A percentile compares a stretch with the other conserved stretches of the same genome.
Conservation (phyloP, 306 rosid species). For the Cucurbita pepo region DNA sequence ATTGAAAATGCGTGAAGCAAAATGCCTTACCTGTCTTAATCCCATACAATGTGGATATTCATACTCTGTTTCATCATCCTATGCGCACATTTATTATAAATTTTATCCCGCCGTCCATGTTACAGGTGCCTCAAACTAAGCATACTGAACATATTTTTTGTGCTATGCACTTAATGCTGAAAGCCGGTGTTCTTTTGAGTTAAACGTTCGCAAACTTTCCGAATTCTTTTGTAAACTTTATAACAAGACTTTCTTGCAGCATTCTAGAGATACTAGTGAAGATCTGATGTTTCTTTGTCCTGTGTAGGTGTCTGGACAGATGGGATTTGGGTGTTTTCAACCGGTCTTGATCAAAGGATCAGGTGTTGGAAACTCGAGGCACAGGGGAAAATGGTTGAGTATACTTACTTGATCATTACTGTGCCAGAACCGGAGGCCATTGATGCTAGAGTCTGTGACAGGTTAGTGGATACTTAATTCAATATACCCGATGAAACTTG, state of each 20-base stretch:
- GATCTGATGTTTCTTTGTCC: conserved; percentile 7
- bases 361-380: conserved; percentile 63
- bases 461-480: conserved; percentile 27
- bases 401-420: conserved; percentile 43
- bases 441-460: conserved; percentile 60
- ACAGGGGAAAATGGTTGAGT: conserved; percentile 40
- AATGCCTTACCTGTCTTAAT: too few relatives aligned
- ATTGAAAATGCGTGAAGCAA: too few relatives aligned
- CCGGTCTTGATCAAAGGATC: conserved; percentile 95
- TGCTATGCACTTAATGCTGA: too few relatives aligned
- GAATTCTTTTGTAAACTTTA: not conserved
- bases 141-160: too few relatives aligned
- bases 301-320: conserved; percentile 90
- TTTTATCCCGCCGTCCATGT: too few relatives aligned
- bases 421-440: conserved; percentile 94
- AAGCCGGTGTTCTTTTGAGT: too few relatives aligned
- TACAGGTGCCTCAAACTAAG: too few relatives aligned
- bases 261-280: not conserved
- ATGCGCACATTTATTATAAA: too few relatives aligned
- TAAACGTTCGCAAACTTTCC: too few relatives aligned
- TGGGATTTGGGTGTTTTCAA: conserved; percentile 83
- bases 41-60: too few relatives aligned
- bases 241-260: not conserved
- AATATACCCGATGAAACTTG: not conserved
- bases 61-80: too few relatives aligned